A percentile compares a stretch with the other conserved stretches of the same genome.
phyloP scores from a whole-genome alignment of 176 grass and related monocot species.

The Oryza brachyantha region DNA sequence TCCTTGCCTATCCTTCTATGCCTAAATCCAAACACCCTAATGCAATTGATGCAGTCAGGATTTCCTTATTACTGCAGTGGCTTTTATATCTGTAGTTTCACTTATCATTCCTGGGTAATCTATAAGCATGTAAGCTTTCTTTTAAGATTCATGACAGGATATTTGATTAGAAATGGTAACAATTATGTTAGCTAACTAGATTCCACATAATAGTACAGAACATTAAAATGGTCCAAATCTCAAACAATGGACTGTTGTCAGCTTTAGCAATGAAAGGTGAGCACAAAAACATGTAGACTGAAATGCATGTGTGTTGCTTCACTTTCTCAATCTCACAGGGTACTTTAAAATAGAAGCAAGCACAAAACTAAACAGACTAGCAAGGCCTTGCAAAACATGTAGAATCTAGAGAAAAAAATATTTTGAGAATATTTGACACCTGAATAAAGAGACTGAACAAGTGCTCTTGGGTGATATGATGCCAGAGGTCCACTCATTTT shows the following conservation, averaged over 20 bases:
- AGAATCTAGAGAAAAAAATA: neutral
- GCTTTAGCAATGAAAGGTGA: neutral
- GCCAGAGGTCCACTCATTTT: slow-evolving; percentile 59
- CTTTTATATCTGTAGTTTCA: neutral
- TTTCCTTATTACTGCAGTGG: neutral
- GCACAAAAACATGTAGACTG: slow-evolving; percentile 19
- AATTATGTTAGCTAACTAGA: neutral
- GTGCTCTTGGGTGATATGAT: slow-evolving; percentile 68
- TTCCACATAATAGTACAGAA: neutral
- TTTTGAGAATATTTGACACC: slow-evolving; percentile 44
- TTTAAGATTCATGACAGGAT: slow-evolving; percentile 2
- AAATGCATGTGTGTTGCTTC: too few species aligned
- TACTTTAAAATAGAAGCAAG: slow-evolving; percentile 16
- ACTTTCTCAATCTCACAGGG: neutral
- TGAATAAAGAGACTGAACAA: slow-evolving; percentile 89
- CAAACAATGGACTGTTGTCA: neutral
- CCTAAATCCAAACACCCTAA: slow-evolving; percentile 7
- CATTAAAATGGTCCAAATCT: neutral
- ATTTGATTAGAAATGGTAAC: slow-evolving; percentile 20
- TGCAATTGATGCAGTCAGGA: neutral
- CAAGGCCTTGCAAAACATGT: slow-evolving; percentile 4
- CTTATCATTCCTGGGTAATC: neutral
- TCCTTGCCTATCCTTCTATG: neutral
- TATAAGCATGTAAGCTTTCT: neutral
- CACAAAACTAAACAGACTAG: neutral